phyloP scores from a whole-genome alignment of 305 asterid species.

The Ilex paraguariensis region DNA sequence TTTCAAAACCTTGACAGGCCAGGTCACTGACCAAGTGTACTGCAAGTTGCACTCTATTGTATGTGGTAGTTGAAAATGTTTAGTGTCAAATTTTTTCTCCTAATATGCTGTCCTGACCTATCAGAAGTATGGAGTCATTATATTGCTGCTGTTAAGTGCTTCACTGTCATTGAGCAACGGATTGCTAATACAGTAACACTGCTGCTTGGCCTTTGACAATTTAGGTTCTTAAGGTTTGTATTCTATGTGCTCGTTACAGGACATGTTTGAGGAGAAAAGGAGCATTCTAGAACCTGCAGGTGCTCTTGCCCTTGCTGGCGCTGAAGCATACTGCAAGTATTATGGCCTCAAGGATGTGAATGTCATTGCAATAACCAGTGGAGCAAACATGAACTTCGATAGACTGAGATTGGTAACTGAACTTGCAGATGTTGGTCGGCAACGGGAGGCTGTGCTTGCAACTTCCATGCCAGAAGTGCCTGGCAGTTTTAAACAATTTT shows the following conservation, averaged over 20 bases:
- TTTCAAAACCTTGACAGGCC: not conserved
- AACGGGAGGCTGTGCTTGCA: conserved; percentile 78
- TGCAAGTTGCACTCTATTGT: no score
- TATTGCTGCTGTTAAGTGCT: no score
- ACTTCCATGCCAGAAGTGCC: conserved; percentile 74
- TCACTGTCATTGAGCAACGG: no score
- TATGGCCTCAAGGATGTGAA: conserved; percentile 70
- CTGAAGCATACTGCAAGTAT: conserved; percentile 86
- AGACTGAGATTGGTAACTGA: conserved; percentile 88
- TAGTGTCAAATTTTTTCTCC: no score
- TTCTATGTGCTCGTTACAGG: conserved; percentile 29
- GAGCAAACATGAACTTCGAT: conserved; percentile 97
- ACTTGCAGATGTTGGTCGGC: conserved; percentile 87
- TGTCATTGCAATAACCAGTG: conserved; percentile 85
- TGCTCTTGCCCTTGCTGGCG: conserved; percentile 95
- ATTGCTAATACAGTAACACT: no score
- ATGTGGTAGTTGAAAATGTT: no score
- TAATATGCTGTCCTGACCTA: no score
- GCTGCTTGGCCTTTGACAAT: no score
- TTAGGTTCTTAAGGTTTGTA: no score
- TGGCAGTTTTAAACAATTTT: conserved; percentile 65
- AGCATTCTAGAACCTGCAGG: conserved; percentile 95
- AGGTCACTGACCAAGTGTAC: no score
- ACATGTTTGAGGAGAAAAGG: conserved; percentile 96
- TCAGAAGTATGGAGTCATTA: no score